These are phyloP conservation scores for Andrographis paniculata DNA, from an alignment of 305 asterid species.

Conservation along the genomic window DNA sequence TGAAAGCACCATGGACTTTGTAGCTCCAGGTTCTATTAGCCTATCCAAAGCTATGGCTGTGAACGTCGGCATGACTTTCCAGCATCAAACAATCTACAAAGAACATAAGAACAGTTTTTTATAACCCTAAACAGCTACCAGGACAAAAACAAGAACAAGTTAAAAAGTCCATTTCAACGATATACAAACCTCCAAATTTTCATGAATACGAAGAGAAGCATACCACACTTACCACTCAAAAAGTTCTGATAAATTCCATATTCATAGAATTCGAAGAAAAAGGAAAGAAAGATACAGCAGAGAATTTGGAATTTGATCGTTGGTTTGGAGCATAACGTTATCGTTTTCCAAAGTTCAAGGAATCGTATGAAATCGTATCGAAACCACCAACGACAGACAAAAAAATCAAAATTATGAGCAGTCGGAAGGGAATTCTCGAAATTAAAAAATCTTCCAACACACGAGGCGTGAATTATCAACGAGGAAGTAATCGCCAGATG, in stretches of 20 bases:
- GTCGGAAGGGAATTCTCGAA: slow-evolving; percentile 5
- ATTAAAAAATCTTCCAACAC: slow-evolving; percentile 9
- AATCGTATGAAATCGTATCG: too few relatives aligned
- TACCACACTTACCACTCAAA: too few relatives aligned
- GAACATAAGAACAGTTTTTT: slow-evolving; percentile 10
- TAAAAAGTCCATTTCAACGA: slow-evolving; percentile 7
- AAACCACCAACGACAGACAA: too few relatives aligned
- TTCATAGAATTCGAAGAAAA: too few relatives aligned
- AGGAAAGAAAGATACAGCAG: too few relatives aligned
- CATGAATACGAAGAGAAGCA: too few relatives aligned
- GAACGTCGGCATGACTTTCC: slow-evolving; percentile 64
- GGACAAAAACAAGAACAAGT: background rate
- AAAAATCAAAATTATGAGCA: background rate
- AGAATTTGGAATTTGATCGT: too few relatives aligned
- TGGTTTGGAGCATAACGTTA: too few relatives aligned
- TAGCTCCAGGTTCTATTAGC: slow-evolving; percentile 58
- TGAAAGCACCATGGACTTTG: slow-evolving; percentile 34
- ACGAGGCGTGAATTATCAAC: slow-evolving; percentile 6
- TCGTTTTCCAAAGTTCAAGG: too few relatives aligned
- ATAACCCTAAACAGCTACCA: slow-evolving; percentile 11
- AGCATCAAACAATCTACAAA: slow-evolving; percentile 45
- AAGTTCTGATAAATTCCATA: too few relatives aligned
- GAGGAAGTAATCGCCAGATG: background rate
- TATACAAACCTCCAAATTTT: too few relatives aligned
- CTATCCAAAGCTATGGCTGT: slow-evolving; percentile 80